Evolutionary conservation across 495 filamentous ascomycete genomes (phyloP).

Genomic region (Penicillium ochrochloron): DNA sequence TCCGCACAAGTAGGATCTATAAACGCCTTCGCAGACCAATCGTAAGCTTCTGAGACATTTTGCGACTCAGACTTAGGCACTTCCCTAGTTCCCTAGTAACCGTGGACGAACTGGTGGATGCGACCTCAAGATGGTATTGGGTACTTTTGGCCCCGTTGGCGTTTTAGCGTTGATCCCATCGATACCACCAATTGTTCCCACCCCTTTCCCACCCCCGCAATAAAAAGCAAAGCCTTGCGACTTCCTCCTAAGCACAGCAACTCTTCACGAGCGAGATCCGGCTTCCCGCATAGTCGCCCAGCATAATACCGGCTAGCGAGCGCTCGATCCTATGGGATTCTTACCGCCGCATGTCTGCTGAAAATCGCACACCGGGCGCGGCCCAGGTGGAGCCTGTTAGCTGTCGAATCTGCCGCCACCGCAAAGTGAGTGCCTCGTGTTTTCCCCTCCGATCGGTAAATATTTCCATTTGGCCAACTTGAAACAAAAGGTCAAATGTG

Average conservation of each 20-base stretch:
- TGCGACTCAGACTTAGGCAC: not conserved
- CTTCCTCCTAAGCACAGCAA: not conserved
- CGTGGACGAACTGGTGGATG: not conserved
- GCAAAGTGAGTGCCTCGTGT: constrained; percentile 2
- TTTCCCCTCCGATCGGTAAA: not conserved
- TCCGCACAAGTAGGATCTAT: not conserved
- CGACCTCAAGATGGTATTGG: not conserved
- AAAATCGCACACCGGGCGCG: not conserved
- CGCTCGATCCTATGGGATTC: not conserved
- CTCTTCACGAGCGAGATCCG: constrained; percentile 5
- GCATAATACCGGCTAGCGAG: not conserved
- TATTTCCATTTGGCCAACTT: constrained; percentile 5
- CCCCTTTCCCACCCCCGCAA: not conserved
- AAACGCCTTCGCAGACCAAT: not conserved
- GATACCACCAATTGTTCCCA: not conserved
- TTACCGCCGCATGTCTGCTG: constrained; percentile 4
- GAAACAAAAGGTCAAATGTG: constrained; percentile 10
- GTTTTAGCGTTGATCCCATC: not conserved
- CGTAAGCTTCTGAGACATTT: not conserved
- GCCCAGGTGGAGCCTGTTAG: constrained; percentile 8
- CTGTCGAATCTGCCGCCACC: constrained; percentile 7
- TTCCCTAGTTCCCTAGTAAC: not conserved
- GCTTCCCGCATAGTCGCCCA: not conserved
- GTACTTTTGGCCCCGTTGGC: not conserved
- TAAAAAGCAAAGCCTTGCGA: not conserved